These are phyloP conservation scores for Boletus mariae DNA, from an alignment of 1,284 basidiomycete genomes.

Conservation along the genomic window DNA sequence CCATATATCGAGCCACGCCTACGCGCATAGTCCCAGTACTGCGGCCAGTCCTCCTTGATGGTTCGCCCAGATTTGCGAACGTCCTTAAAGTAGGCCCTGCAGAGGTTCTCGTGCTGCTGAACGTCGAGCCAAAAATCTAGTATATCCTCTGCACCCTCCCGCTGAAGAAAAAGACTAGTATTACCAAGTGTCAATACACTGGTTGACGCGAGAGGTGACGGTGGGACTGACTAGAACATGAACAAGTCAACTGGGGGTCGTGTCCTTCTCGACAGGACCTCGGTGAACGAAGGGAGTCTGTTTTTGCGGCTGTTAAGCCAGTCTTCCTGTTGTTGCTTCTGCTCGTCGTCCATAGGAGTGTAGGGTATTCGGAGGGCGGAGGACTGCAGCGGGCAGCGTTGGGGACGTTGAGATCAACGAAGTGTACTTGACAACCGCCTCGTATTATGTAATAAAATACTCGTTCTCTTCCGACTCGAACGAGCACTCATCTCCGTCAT, in stretches of 20 bases:
- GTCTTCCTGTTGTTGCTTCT: constrained; percentile 59
- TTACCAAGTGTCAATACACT: constrained; percentile 1
- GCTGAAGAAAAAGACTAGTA: constrained; percentile 79
- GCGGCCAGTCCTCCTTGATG: constrained; percentile 95
- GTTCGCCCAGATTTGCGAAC: constrained; percentile 89
- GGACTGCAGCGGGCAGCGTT: constrained; percentile 16
- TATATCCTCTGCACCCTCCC: constrained; percentile 92
- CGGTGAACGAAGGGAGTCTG: constrained; percentile 75
- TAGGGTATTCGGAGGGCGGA: constrained; percentile 5
- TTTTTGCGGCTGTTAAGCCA: constrained; percentile 64
- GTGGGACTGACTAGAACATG: constrained; percentile 83
- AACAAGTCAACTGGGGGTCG: constrained; percentile 95
- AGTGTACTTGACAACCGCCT: constrained; percentile 6
- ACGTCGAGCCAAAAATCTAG: constrained; percentile 99
- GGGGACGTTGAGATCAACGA: constrained; percentile 12
- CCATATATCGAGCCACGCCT: constrained; percentile 88
- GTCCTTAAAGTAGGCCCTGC: constrained; percentile 98
- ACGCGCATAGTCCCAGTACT: constrained; percentile 90
- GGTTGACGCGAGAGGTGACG: not conserved
- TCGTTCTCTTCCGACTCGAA: not conserved
- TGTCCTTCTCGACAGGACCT: constrained; percentile 85
- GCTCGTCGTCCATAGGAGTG: constrained; percentile 53
- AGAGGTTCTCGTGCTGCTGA: constrained; percentile 98
- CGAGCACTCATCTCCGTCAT: constrained; percentile 30
- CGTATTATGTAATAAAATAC: constrained; percentile 25